Base-by-base conservation (phyloP, 1,284 basidiomycete species). In the Clitocybe nebularis region DNA sequence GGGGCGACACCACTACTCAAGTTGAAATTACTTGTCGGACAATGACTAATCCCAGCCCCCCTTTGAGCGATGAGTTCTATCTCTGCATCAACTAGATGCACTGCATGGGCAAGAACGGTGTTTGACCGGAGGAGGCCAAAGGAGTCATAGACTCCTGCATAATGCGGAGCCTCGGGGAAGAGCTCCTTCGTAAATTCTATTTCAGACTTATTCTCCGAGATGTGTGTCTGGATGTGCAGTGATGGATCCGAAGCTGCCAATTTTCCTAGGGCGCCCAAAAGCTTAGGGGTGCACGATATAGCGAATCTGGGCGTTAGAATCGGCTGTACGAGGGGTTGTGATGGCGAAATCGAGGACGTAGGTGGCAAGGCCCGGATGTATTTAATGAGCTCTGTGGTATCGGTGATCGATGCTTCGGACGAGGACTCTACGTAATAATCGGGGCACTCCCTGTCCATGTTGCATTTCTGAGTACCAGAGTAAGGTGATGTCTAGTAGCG, bases 261-360 rank as follows among this genome's bases (percentile, higher is more conserved):
- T 2, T 72, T 55, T 10, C 86, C 84, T 6, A 98, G 73, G 5
- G 67, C 65, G 1, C 57, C 42, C 35, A 98, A 74, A 25, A 96
- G 79, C n/a, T 78, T 70, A 9, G 74, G 62, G 0, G 92, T 84
- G 63, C 92, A 95, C n/a, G 88, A 83, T 49, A 99, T 88, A 20
- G 95, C 94, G 62, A 99, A 98, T 13, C 94, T 86, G 13, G 95
- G 95, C 0, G 95, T 98, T 33, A 98, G 67, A 57, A 95, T 82
- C 0, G 94, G 94, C 45, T 89, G 85, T 4, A 98, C 88, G 11
- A 93, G 78, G 5, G 68, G 59, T 43, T 26, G 35, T 5, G 36
- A 41, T 34, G 42, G 53, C 29, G 43, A 46, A 51, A 41, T 41
- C 39, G 45, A 22, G 52, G 41, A 20, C 5, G 52, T 56, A 4